Percentiles rank a stretch among this genome's conserved stretches.
phyloP scores from a whole-genome alignment of 352 stramenopile genomes.

The Phytophthora crassamura region DNA sequence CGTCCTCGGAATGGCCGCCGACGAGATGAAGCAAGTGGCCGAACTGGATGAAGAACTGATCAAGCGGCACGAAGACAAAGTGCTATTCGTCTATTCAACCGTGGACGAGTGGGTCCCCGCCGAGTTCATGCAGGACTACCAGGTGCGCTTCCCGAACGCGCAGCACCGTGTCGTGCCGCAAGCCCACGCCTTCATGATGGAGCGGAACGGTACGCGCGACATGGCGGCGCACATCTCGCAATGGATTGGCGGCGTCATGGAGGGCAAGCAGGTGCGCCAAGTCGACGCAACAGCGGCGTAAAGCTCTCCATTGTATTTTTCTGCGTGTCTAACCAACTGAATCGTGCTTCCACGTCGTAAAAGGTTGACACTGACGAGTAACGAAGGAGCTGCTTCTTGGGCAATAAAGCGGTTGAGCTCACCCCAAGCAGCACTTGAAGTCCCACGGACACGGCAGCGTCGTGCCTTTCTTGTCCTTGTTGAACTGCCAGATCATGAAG shows the following conservation, averaged over 20 bases:
- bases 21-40: slow-evolving; percentile 65
- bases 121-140: slow-evolving; percentile 63
- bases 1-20: slow-evolving; percentile 66
- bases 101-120: slow-evolving; percentile 73
- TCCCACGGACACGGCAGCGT: slow-evolving; percentile 31
- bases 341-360: neutral
- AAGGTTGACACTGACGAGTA: neutral
- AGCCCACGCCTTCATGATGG: slow-evolving; percentile 85
- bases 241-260: slow-evolving; percentile 55
- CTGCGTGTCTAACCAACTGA: slow-evolving; percentile 20
- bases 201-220: slow-evolving; percentile 59
- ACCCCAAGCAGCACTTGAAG: slow-evolving; percentile 25
- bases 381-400: neutral
- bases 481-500: slow-evolving; percentile 43
- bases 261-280: slow-evolving; percentile 30
- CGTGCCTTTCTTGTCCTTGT: slow-evolving; percentile 13
- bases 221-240: slow-evolving; percentile 71
- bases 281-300: slow-evolving; percentile 26
- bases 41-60: slow-evolving; percentile 57
- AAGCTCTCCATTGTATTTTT: neutral
- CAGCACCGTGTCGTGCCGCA: slow-evolving; percentile 61
- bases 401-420: neutral
- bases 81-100: slow-evolving; percentile 72
- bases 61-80: slow-evolving; percentile 51
- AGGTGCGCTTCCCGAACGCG: slow-evolving; percentile 52